Percentiles rank a stretch among this genome's conserved stretches.
These are phyloP conservation scores for Dryadomyces sulphureus DNA, from an alignment of 2,329 filamentous ascomycete genomes.

Conservation along the genomic window DNA sequence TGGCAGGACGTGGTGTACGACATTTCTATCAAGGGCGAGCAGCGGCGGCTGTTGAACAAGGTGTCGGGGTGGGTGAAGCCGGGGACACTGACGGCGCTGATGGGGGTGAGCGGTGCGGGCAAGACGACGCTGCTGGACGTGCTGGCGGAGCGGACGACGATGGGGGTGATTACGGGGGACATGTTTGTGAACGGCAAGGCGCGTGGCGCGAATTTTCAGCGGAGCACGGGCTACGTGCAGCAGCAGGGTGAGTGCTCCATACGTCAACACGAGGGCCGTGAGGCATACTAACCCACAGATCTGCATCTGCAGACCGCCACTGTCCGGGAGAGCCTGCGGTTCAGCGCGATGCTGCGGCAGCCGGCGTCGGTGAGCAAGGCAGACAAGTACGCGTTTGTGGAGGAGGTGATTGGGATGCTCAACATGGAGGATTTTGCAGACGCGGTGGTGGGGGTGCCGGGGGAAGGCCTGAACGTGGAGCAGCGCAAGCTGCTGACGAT, in stretches of 20 bases:
- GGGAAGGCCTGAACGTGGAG: conserved; percentile 64
- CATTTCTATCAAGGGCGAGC: conserved; percentile 63
- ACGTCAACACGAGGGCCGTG: too few relatives aligned
- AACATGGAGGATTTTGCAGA: conserved; percentile 86
- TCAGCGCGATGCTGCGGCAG: conserved; percentile 74
- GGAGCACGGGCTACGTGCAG: conserved; percentile 82
- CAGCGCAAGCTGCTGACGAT: conserved; percentile 64
- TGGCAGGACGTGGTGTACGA: conserved; percentile 72
- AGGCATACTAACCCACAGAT: conserved; percentile 28
- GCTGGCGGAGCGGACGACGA: conserved; percentile 69
- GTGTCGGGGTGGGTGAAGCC: conserved; percentile 91
- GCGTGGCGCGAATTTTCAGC: conserved; percentile 69
- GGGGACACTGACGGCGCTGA: conserved; percentile 77
- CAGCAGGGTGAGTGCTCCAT: conserved; percentile 56
- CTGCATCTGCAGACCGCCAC: conserved; percentile 72
- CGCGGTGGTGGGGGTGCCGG: conserved; percentile 77
- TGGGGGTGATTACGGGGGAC: conserved; percentile 75
- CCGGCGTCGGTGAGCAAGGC: conserved; percentile 54
- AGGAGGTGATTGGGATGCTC: conserved; percentile 78
- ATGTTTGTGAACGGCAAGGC: conserved; percentile 54
- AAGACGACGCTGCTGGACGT: conserved; percentile 85
- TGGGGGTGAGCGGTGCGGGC: conserved; percentile 81
- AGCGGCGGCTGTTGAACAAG: conserved; percentile 63
- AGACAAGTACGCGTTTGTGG: conserved; percentile 78
- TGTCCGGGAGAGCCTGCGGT: conserved; percentile 65